These are phyloP conservation scores for Baffinella frigidus DNA, from an alignment of 208 protist genomes.

Conservation along the genomic window DNA sequence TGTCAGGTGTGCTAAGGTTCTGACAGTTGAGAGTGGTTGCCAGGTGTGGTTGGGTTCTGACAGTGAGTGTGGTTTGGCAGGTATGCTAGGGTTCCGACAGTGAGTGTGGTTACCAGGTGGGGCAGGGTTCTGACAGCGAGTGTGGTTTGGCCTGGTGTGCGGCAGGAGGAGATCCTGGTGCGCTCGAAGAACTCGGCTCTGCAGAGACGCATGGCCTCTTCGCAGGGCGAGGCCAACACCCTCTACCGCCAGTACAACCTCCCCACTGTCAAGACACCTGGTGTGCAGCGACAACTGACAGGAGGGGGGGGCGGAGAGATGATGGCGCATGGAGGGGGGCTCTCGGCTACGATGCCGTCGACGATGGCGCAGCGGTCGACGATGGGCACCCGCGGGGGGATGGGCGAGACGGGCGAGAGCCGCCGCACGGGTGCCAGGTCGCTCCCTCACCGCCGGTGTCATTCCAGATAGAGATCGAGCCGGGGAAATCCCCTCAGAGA, in stretches of 20 bases:
- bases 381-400: neutral
- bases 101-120: too few species aligned
- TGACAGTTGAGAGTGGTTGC: too few species aligned
- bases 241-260: neutral
- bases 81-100: too few species aligned
- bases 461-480: too few species aligned
- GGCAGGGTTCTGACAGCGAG: too few species aligned
- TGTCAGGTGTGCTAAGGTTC: too few species aligned
- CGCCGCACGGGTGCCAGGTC: too few species aligned
- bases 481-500: too few species aligned
- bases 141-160: neutral
- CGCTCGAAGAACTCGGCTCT: neutral
- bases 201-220: neutral
- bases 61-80: too few species aligned
- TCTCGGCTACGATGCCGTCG: neutral
- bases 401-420: too few species aligned
- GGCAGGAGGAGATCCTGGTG: conserved; percentile 2
- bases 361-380: neutral
- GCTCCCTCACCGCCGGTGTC: too few species aligned
- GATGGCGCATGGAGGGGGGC: neutral
- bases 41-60: too few species aligned
- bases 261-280: neutral
- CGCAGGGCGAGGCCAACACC: neutral
- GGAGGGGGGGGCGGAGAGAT: neutral
- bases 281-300: neutral